These are phyloP conservation scores for Pestalotiopsis sp. DNA, from an alignment of 2,329 filamentous ascomycete genomes.

Conservation along the genomic window DNA sequence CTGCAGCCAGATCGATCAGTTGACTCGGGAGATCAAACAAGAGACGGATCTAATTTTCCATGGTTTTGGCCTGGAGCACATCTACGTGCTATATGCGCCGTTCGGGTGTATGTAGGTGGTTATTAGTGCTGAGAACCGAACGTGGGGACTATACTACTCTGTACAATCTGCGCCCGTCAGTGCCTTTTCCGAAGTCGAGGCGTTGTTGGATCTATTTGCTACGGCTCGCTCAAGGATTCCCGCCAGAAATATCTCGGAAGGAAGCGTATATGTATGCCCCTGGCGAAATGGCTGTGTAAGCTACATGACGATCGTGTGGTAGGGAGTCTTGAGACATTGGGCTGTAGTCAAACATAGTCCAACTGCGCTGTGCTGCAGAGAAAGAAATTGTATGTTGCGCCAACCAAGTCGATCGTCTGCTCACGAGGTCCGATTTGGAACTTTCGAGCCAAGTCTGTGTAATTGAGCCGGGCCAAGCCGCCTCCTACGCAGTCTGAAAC, in stretches of 20 bases:
- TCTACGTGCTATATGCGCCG: neutral
- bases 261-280: neutral
- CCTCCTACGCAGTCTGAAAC: neutral
- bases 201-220: neutral
- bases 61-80: neutral
- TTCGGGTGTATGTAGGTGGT: neutral
- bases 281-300: neutral
- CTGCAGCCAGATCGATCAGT: neutral
- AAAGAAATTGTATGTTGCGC: neutral
- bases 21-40: neutral
- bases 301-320: neutral
- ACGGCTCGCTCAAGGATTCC: neutral
- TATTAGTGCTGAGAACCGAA: neutral
- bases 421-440: neutral
- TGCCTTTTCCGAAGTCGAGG: neutral
- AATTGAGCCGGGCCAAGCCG: neutral
- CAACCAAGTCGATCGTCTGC: neutral
- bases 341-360: neutral
- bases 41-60: neutral
- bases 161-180: neutral
- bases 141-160: neutral
- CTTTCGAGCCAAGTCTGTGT: neutral
- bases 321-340: neutral
- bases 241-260: neutral
- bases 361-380: neutral